These are phyloP conservation scores for Podospora anserina DNA, from an alignment of 495 filamentous ascomycete genomes.

Conservation along the genomic window DNA sequence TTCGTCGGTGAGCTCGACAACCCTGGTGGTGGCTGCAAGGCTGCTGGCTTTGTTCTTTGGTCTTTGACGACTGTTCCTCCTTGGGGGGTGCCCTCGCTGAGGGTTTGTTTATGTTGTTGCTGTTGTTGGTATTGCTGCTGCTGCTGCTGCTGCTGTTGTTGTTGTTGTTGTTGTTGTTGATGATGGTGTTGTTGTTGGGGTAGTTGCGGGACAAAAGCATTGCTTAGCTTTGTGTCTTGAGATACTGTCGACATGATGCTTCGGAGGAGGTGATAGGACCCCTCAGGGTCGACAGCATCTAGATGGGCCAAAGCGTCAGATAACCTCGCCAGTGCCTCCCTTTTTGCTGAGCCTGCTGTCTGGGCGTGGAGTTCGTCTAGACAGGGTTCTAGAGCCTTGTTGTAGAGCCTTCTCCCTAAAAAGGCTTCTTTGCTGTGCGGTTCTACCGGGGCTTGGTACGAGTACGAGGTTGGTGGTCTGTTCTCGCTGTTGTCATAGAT, in stretches of 20 bases:
- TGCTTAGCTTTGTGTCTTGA: slow-evolving; percentile 42
- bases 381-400: slow-evolving; percentile 71
- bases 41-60: slow-evolving; percentile 16
- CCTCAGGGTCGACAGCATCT: slow-evolving; percentile 86
- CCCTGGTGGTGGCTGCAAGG: slow-evolving; percentile 24
- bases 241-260: slow-evolving; percentile 53
- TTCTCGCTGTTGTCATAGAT: slow-evolving; percentile 38
- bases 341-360: slow-evolving; percentile 67
- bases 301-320: slow-evolving; percentile 81
- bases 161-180: neutral
- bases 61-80: slow-evolving; percentile 49
- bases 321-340: slow-evolving; percentile 74
- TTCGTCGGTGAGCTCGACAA: slow-evolving; percentile 46
- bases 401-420: slow-evolving; percentile 74
- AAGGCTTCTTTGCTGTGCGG: slow-evolving; percentile 72
- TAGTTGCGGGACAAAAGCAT: slow-evolving; percentile 32
- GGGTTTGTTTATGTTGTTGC: slow-evolving; percentile 17
- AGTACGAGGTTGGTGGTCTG: slow-evolving; percentile 29
- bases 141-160: slow-evolving; percentile 3
- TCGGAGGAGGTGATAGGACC: slow-evolving; percentile 77
- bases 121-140: neutral
- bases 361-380: slow-evolving; percentile 81
- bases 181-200: neutral
- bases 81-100: slow-evolving; percentile 35
- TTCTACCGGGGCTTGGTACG: slow-evolving; percentile 38